Evolutionary conservation across 2,329 filamentous ascomycete genomes (phyloP), one percentile per base, ranked within the genome.

Genomic region (Trichoderma asperellum): DNA sequence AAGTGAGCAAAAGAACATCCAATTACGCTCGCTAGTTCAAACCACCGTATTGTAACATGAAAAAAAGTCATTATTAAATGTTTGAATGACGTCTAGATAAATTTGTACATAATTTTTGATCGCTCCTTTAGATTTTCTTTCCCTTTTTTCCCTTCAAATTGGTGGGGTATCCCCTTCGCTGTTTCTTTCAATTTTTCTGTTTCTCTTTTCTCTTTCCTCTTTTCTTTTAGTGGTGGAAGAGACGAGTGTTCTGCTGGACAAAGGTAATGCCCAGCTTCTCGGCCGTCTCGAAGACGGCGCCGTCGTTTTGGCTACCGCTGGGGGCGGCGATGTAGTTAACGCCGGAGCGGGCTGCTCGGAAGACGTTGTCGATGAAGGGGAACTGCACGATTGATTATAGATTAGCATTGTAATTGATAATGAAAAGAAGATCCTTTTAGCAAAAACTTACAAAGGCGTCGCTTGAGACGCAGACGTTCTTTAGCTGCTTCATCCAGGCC

Each of bases 341-440:
- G 61, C 96, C 96, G 27, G 93, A 97, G 76, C 93, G 88, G 72
- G 89, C 89, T 63, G 94, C 92, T 74, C 96, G 90, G 88, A 96
- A 97, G 73, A 99, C 92, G 77, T 99, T 99, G 85, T 99, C 96
- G 77, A 93, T 93, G 83, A 99, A 99, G 74, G 96, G 96, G 89
- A 99, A 99, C 92, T 93, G 70, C 1, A 24, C 24, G 47, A 49
- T 32, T 32, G 1, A 24, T 43, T 11, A 16, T 53, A 12, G 4
- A 18, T 60, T 43, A 61, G 35, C 11, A 10, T 32, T 34, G 27
- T 49, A n/a, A 24, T 2, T 6, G 1, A 34, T 14, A 56, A 10
- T 29, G 8, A 52, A 47, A 32, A 34, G 32, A 21, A 40, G 14
- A 16, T 12, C n/a, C n/a, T n/a, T n/a, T 21, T 32, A 27, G 16